Evolutionary conservation across 805 yeast genomes (phyloP), one percentile per base, ranked within the genome.

Genomic region (Teunomyces atbi): DNA sequence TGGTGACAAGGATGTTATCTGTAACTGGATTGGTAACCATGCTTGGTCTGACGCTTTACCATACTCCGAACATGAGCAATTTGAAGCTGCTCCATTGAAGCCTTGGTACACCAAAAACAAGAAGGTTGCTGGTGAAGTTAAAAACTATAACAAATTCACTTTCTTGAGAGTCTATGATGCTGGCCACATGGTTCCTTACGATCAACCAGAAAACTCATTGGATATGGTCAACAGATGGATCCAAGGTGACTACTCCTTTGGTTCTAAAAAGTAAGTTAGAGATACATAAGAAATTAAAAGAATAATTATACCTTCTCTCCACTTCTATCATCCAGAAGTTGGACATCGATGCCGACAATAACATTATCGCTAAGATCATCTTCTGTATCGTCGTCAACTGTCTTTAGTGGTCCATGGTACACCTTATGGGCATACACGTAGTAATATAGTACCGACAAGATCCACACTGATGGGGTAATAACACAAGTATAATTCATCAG

Each of bases 121-220:
- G 16, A 45, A 46, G 44, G 46, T 50, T 49, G 78, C 82, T 20
- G 98, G 98, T 49, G 81, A 85, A 58, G 84, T 83, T 23, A 89
- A 89, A 72, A 84, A 81, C 59, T 78, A 74, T 53, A 83, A 83
- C 41, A 75, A 79, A 49, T 82, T 91, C 56, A 86, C 96, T 3
- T 92, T 85, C 73, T 74, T 89, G 65, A 79, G 96, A 65, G 81
- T 91, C 7, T 91, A 75, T 59, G 92, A 82, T 52, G 97, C 95
- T 44, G 97, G 97, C 21, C 97, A 92, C 69, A 90, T 91, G 97
- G 96, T 89, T 51, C 97, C 97, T 13, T 84, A 71, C 59, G 91
- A 91, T 68, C 92, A 86, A 71, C 96, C 97, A 15, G 82, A 79
- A 57, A 76, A 77, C 59, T 71, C 96, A 2, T 74, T 86, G 52